Evolutionary conservation across 73 alveolate genomes (phyloP).

Genomic region (Paraurostyla sp.): DNA sequence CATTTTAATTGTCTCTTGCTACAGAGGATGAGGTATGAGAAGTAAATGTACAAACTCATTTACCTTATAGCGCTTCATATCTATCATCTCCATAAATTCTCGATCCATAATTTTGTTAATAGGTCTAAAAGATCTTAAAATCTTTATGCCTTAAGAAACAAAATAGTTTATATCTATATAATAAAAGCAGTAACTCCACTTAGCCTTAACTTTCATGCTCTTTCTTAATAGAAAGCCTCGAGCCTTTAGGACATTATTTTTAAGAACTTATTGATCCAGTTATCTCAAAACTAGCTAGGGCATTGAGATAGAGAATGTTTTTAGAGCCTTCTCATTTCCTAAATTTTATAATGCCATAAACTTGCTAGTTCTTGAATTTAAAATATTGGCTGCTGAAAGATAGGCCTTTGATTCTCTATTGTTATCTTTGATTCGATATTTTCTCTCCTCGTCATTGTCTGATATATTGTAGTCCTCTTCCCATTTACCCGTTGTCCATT

Average conservation of each 20-base stretch:
- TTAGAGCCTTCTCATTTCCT: not conserved
- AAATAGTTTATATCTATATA: slow-evolving; percentile 27
- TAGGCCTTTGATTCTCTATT: not conserved
- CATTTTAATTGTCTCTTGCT: not conserved
- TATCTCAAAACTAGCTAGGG: slow-evolving; percentile 43
- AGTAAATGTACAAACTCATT: not conserved
- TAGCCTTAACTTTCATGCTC: slow-evolving; percentile 16
- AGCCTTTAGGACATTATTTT: slow-evolving; percentile 38
- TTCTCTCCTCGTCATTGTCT: slow-evolving; percentile 16
- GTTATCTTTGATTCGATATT: not conserved
- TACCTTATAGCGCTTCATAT: slow-evolving; percentile 5
- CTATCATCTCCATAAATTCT: slow-evolving; percentile 22
- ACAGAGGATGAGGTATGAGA: not conserved
- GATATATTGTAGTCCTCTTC: not conserved
- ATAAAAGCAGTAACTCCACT: slow-evolving; percentile 40
- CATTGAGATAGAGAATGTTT: slow-evolving; percentile 23
- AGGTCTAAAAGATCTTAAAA: slow-evolving; percentile 42
- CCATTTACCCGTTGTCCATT: not conserved
- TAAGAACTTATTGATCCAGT: slow-evolving; percentile 18
- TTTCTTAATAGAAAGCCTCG: slow-evolving; percentile 34
- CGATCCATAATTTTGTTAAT: not conserved
- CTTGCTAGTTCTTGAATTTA: not conserved
- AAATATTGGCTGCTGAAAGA: slow-evolving; percentile 25
- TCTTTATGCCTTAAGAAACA: not conserved
- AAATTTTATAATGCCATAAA: not conserved